Conservation (phyloP, 2,329 filamentous ascomycete species). For the Stagonosporopsis rhizophila region DNA sequence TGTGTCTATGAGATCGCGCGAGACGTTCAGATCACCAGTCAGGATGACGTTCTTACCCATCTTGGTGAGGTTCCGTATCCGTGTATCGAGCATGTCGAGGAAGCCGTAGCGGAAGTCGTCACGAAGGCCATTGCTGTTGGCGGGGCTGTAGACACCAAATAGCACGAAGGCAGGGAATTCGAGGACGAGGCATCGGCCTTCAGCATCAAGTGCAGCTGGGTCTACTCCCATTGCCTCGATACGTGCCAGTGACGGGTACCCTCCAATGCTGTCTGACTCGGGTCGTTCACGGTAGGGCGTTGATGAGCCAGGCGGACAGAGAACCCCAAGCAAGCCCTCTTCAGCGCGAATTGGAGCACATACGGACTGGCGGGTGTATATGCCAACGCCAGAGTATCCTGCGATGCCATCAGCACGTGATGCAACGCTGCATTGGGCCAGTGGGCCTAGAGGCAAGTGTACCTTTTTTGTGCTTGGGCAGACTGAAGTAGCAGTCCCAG, state of each 20-base stretch:
- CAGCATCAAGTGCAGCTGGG: conserved; percentile 78
- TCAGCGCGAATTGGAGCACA: conserved; percentile 90
- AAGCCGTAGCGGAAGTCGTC: conserved; percentile 85
- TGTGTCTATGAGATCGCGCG: conserved; percentile 72
- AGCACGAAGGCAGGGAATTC: conserved; percentile 96
- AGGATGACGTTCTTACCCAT: conserved; percentile 86
- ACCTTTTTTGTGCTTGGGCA: conserved; percentile 95
- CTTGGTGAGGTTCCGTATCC: conserved; percentile 81
- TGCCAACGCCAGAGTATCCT: conserved; percentile 95
- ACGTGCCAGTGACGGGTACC: conserved; percentile 78
- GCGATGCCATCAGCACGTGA: conserved; percentile 21
- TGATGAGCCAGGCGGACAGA: conserved; percentile 75
- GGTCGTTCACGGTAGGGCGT: conserved; percentile 78
- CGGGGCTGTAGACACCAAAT: conserved; percentile 90
- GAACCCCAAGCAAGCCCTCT: conserved; percentile 86
- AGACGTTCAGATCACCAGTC: conserved; percentile 88
- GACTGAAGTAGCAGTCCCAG: conserved; percentile 95
- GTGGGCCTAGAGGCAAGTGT: conserved; percentile 18
- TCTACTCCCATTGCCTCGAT: conserved; percentile 68
- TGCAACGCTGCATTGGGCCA: background rate
- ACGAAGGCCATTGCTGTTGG: conserved; percentile 82
- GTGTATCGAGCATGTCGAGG: conserved; percentile 77
- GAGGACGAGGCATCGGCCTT: conserved; percentile 88
- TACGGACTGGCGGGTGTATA: conserved; percentile 87
- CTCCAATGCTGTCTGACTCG: conserved; percentile 78